Evolutionary conservation across 2,329 filamentous ascomycete species (phyloP).

Genomic region (Diplodia mutila): DNA sequence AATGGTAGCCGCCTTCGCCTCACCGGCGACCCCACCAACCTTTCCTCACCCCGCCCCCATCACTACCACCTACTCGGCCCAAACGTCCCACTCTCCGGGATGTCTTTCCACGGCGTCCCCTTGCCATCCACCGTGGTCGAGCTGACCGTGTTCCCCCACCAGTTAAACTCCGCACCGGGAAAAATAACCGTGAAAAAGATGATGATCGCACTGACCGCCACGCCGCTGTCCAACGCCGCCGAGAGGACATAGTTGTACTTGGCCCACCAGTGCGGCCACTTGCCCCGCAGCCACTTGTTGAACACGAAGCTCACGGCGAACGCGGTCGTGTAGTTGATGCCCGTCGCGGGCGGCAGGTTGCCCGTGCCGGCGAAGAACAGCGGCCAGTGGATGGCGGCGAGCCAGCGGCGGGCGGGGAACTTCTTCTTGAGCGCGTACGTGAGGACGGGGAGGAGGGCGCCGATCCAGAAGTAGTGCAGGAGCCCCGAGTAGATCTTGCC

Average conservation of each 20-base stretch:
- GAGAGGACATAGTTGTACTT: conserved; percentile 31
- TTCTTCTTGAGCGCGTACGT: conserved; percentile 57
- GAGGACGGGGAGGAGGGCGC: conserved; percentile 54
- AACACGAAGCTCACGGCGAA: conserved; percentile 13
- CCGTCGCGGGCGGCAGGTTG: conserved; percentile 56
- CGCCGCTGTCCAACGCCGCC: conserved; percentile 41
- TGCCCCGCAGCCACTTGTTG: background rate
- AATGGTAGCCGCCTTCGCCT: too few species aligned
- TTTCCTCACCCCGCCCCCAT: background rate
- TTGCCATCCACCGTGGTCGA: conserved; percentile 42
- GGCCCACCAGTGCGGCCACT: conserved; percentile 6
- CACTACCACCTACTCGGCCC: conserved; percentile 29
- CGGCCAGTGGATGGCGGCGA: conserved; percentile 57
- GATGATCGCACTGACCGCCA: conserved; percentile 37
- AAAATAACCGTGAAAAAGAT: conserved; percentile 43
- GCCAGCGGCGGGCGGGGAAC: conserved; percentile 51
- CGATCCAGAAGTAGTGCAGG: conserved; percentile 59
- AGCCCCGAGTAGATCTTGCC: conserved; percentile 54
- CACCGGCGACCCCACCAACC: background rate
- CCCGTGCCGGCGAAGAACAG: conserved; percentile 66
- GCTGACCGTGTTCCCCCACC: conserved; percentile 45
- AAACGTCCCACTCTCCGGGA: conserved; percentile 36
- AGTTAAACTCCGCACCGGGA: conserved; percentile 36
- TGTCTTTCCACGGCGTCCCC: conserved; percentile 40
- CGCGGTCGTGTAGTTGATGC: conserved; percentile 20